Percentiles rank a stretch among this genome's conserved stretches.
These are phyloP conservation scores for Candida quercuum DNA, from an alignment of 805 yeast genomes.

Conservation along the genomic window DNA sequence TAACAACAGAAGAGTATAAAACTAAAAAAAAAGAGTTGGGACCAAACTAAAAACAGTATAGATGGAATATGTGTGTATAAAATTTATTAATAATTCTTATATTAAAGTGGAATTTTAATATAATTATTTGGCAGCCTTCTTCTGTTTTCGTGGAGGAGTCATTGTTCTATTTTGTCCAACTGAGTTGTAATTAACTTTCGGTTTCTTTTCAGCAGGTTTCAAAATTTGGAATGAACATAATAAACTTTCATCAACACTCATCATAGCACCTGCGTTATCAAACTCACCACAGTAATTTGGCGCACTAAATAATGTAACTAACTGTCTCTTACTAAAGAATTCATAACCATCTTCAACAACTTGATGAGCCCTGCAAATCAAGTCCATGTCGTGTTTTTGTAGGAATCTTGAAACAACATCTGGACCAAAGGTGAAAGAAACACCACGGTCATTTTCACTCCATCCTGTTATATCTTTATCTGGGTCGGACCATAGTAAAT, in stretches of 20 bases:
- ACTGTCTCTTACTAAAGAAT: conserved; percentile 91
- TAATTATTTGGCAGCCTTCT: conserved; percentile 41
- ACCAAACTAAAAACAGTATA: no score
- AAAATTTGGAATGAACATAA: conserved; percentile 94
- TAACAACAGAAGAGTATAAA: no score
- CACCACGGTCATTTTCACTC: conserved; percentile 99
- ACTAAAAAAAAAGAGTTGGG: no score
- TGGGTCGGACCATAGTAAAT: conserved; percentile 96
- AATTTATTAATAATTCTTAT: not conserved
- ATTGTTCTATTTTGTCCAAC: conserved; percentile 44
- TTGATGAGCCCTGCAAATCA: conserved; percentile 97
- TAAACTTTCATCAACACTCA: conserved; percentile 95
- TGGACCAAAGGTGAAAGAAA: conserved; percentile 99
- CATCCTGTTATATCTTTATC: conserved; percentile 98
- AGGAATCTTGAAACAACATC: conserved; percentile 94
- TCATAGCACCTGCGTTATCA: conserved; percentile 99
- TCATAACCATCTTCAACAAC: conserved; percentile 99
- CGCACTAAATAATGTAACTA: conserved; percentile 92
- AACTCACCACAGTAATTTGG: conserved; percentile 99
- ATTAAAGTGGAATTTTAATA: not conserved
- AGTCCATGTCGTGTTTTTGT: conserved; percentile 96
- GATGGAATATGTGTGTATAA: not conserved
- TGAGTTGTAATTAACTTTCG: conserved; percentile 46
- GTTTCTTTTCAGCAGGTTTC: conserved; percentile 97
- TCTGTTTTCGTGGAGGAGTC: conserved; percentile 56